These are phyloP conservation scores for Cicer bijugum DNA, from an alignment of 306 rosid genomes.

Conservation along the genomic window DNA sequence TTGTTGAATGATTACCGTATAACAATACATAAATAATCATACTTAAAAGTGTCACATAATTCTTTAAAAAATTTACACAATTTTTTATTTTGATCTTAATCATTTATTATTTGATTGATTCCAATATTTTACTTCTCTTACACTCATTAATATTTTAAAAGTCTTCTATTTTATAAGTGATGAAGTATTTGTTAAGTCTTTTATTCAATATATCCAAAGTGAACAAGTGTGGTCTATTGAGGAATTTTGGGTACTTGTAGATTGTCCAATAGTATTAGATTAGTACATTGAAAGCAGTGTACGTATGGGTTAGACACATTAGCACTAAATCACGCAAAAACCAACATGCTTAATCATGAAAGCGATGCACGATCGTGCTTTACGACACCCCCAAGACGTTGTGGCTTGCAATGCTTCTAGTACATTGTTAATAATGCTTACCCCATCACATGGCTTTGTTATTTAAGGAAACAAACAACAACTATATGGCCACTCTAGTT, in stretches of 20 bases:
- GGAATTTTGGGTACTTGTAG: constrained; percentile 30
- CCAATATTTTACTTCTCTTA: no score
- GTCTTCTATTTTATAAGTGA: no score
- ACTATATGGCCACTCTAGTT: constrained; percentile 15
- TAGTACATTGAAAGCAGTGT: not conserved
- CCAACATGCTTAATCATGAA: constrained; percentile 65
- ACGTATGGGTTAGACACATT: constrained; percentile 11
- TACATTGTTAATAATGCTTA: not conserved
- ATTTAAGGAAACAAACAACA: constrained; percentile 49
- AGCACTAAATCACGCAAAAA: constrained; percentile 44
- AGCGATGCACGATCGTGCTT: constrained; percentile 48
- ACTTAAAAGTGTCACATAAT: no score
- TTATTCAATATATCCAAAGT: not conserved
- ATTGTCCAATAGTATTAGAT: constrained; percentile 3
- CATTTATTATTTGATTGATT: no score
- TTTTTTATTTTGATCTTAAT: no score
- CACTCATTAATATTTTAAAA: no score
- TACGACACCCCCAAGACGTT: constrained; percentile 45
- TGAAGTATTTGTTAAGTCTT: no score
- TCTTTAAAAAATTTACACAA: no score
- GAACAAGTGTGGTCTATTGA: constrained; percentile 32
- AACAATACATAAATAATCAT: no score
- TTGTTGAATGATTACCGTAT: no score
- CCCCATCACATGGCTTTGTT: constrained; percentile 56
- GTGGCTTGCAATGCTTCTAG: constrained; percentile 36